Evolutionary conservation across 1,284 basidiomycete species (phyloP).

Genomic region (Pseudozyma thailandica): DNA sequence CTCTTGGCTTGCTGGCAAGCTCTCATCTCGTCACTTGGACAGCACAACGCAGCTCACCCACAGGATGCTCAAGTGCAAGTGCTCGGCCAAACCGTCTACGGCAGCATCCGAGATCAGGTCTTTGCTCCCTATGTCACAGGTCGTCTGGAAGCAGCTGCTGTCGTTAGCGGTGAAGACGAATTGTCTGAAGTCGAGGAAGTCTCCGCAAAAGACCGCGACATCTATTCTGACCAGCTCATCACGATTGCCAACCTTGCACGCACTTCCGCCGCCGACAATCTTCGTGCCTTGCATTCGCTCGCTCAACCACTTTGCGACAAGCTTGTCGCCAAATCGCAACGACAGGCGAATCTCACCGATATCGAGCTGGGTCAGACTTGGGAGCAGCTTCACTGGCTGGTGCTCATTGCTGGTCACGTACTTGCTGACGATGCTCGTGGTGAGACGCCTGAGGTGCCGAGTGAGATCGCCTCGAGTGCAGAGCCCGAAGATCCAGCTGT

Average conservation of each 20-base stretch:
- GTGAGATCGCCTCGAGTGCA: conserved; percentile 31
- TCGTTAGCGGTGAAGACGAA: conserved; percentile 28
- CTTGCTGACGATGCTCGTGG: conserved; percentile 54
- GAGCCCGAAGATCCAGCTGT: conserved; percentile 34
- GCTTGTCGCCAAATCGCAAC: conserved; percentile 40
- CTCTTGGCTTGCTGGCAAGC: conserved; percentile 48
- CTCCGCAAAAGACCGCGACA: conserved; percentile 51
- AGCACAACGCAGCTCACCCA: conserved; percentile 22
- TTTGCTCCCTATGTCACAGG: conserved; percentile 55
- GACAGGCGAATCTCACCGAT: conserved; percentile 11
- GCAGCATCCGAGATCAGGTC: conserved; percentile 52
- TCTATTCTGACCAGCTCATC: conserved; percentile 60
- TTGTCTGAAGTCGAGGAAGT: conserved; percentile 52
- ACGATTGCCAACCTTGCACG: conserved; percentile 57
- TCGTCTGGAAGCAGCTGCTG: conserved; percentile 49
- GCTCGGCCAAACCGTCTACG: conserved; percentile 34
- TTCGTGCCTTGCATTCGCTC: conserved; percentile 23
- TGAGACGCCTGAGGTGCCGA: conserved; percentile 52
- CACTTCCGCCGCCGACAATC: conserved; percentile 31
- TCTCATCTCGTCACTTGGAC: conserved; percentile 24
- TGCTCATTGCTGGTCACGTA: conserved; percentile 55
- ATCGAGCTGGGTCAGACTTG: conserved; percentile 49
- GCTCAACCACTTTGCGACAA: conserved; percentile 37
- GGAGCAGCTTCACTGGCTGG: conserved; percentile 64
- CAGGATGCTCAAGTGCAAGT: conserved; percentile 30